Base-by-base conservation (phyloP, 805 yeast species). In the Hagleromyces aurorensis region DNA sequence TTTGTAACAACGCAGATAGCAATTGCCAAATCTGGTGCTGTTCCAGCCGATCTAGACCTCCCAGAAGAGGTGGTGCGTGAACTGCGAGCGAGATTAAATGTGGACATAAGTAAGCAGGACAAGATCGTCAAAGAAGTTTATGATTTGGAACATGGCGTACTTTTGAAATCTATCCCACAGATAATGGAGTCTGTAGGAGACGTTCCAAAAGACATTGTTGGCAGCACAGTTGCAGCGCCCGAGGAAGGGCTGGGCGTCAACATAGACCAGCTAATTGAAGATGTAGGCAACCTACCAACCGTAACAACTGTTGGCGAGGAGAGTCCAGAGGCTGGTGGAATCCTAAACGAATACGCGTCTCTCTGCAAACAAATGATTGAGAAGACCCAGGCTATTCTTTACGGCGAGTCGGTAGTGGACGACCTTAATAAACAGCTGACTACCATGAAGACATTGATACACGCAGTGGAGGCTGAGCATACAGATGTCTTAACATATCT, bases 121-220 rank as follows among this genome's bases (percentile, higher is more conserved):
- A 25, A 37, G 6, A 13, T 52, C 6, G 29, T 40, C 3, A 30
- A 33, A 14, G 34, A 32, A 21, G 30, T 51, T 2, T 38, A 38
- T 13, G 41, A 48, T 17, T n/a, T 36, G 11, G 50, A 49, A 30
- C 17, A 33, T 5, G 36, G 40, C 11, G 30, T 36, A 31, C 43
- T 36, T 16, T 14, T 30, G 18, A 26, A 37, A 5, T 44, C 43
- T 32, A 22, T 48, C n/a, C 23, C 35, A 14, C 31, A 36, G 7
- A 37, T 50, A 2, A 36, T 34, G 19, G 46, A 44, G n/a, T 12
- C 30, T 5, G 37, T 48, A 7, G 50, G 52, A n/a, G 56, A 48
- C 25, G 30, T 50, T 19, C 56, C 51, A 3, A 39, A 38, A 12
- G 39, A 47, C 23, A 22, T 40, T 7, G 33, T 50, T 7, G 54